Conservation (phyloP, 805 yeast species). For the Torulaspora franciscae region DNA sequence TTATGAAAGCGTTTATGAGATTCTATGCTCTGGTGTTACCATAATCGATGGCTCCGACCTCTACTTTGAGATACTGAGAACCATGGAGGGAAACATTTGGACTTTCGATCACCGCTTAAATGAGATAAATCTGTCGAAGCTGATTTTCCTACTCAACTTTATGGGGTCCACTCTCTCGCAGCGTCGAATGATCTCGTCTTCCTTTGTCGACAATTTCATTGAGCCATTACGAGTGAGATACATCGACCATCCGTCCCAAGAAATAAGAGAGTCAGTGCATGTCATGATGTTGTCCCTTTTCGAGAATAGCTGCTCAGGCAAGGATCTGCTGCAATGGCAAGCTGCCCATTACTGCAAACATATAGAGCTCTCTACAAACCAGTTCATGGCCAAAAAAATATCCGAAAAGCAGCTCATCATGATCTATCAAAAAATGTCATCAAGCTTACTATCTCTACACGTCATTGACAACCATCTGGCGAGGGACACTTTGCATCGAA, state of each 20-base stretch:
- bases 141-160: slow-evolving; percentile 23
- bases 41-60: neutral
- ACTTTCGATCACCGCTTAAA: slow-evolving; percentile 7
- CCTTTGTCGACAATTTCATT: slow-evolving; percentile 9
- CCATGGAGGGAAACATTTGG: slow-evolving; percentile 18
- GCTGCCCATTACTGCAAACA: slow-evolving; percentile 14
- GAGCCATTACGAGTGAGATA: slow-evolving; percentile 14
- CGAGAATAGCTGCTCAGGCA: slow-evolving; percentile 5
- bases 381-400: slow-evolving; percentile 13
- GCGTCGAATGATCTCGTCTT: neutral
- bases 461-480: slow-evolving; percentile 17
- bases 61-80: slow-evolving; percentile 9
- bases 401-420: slow-evolving; percentile 21
- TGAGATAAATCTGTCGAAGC: slow-evolving; percentile 22
- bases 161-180: slow-evolving; percentile 20
- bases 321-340: slow-evolving; percentile 18
- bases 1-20: slow-evolving; percentile 26
- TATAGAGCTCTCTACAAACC: slow-evolving; percentile 15
- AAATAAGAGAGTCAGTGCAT: slow-evolving; percentile 26
- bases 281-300: slow-evolving; percentile 21
- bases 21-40: slow-evolving; percentile 15
- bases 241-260: slow-evolving; percentile 9
- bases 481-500: slow-evolving; percentile 20
- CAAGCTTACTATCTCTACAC: slow-evolving; percentile 11
- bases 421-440: slow-evolving; percentile 18